These are phyloP conservation scores for Ceratobasidium theobromae DNA, from an alignment of 1,284 basidiomycete species.

Conservation along the genomic window DNA sequence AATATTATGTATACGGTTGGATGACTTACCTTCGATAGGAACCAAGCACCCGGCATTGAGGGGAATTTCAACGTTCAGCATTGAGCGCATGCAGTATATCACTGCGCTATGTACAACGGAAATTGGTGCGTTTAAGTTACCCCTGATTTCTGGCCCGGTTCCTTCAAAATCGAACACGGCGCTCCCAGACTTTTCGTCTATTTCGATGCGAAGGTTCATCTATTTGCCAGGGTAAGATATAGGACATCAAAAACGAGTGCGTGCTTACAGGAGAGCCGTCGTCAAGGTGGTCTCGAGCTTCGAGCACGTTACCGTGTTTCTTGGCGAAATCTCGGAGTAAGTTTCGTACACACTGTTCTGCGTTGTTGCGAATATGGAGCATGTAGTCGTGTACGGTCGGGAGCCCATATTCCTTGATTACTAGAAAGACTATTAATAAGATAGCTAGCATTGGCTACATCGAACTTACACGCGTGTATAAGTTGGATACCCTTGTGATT, in stretches of 20 bases:
- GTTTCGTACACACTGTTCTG: slow-evolving; percentile 84
- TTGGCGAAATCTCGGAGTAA: slow-evolving; percentile 78
- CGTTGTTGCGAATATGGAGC: slow-evolving; percentile 87
- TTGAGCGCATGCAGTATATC: slow-evolving; percentile 92
- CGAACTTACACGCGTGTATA: slow-evolving; percentile 64
- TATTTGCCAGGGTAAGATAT: slow-evolving; percentile 41
- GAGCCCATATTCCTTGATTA: slow-evolving; percentile 86
- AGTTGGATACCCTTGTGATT: slow-evolving; percentile 92
- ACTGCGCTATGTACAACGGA: slow-evolving; percentile 91
- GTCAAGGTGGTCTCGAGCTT: slow-evolving; percentile 78
- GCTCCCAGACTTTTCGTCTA: slow-evolving; percentile 73
- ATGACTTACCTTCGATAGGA: slow-evolving; percentile 64
- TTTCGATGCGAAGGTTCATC: slow-evolving; percentile 80
- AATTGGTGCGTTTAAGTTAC: slow-evolving; percentile 87
- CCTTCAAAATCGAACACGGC: slow-evolving; percentile 91
- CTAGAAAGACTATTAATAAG: slow-evolving; percentile 43
- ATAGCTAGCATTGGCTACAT: too few relatives aligned
- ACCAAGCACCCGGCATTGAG: slow-evolving; percentile 91
- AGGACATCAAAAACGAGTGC: not conserved
- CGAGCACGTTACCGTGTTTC: slow-evolving; percentile 65
- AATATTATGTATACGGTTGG: not conserved
- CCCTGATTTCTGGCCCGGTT: slow-evolving; percentile 85
- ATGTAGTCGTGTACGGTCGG: slow-evolving; percentile 90
- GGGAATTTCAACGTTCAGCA: slow-evolving; percentile 91
- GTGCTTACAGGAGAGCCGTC: slow-evolving; percentile 76